These are phyloP conservation scores for Syzygium malaccense DNA, from an alignment of 441 rosid genomes.

Conservation along the genomic window DNA sequence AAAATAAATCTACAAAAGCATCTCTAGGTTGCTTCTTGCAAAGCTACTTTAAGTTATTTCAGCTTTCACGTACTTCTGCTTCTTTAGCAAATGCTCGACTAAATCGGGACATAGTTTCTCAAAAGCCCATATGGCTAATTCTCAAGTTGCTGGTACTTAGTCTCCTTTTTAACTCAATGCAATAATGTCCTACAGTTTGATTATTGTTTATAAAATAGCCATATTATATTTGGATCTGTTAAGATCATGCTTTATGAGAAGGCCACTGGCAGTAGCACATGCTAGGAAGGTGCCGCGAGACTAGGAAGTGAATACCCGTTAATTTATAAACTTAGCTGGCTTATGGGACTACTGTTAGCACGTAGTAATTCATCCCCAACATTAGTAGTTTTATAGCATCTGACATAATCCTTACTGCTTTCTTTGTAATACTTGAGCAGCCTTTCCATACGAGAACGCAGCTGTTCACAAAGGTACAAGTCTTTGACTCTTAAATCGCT, in stretches of 20 bases:
- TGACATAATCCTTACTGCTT: not conserved
- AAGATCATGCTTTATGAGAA: not conserved
- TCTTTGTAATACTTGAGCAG: conserved; percentile 25
- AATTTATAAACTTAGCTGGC: not conserved
- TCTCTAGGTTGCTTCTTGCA: not conserved
- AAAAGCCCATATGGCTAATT: not conserved
- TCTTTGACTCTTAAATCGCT: not conserved
- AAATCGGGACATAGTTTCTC: not conserved
- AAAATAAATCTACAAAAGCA: not conserved
- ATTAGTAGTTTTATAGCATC: not conserved
- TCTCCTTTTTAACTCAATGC: not conserved
- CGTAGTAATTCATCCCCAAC: not conserved
- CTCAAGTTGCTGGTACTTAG: not conserved
- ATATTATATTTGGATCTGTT: not conserved
- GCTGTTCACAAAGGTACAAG: conserved; percentile 66
- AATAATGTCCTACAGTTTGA: not conserved
- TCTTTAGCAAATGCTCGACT: not conserved
- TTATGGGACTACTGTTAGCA: not conserved
- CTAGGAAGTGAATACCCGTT: not conserved
- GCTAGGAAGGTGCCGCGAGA: not conserved
- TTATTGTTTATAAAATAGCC: not conserved
- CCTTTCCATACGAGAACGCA: conserved; percentile 78
- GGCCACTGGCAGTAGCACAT: not conserved
- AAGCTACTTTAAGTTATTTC: not conserved
- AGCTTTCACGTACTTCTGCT: not conserved